Conservation (phyloP, 495 filamentous ascomycete genomes). For the Cairneyella variabilis region DNA sequence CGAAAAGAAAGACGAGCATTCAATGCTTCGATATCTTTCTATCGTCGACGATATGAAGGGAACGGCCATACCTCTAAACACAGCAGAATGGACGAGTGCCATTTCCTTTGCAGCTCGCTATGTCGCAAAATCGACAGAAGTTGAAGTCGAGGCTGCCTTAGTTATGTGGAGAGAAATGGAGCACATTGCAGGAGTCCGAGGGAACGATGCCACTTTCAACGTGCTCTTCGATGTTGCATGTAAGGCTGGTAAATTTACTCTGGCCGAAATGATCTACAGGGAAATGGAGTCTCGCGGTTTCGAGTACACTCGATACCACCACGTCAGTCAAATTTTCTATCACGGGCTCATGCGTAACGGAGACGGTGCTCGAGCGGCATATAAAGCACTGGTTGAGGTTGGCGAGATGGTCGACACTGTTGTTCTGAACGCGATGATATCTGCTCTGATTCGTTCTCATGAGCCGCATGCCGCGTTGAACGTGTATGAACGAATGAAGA, state of each 20-base stretch:
- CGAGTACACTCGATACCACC: slow-evolving; percentile 65
- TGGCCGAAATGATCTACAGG: slow-evolving; percentile 77
- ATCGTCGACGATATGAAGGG: slow-evolving; percentile 79
- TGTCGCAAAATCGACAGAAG: slow-evolving; percentile 54
- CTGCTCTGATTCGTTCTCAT: slow-evolving; percentile 66
- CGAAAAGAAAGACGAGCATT: slow-evolving; percentile 47
- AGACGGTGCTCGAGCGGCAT: slow-evolving; percentile 64
- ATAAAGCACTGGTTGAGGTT: slow-evolving; percentile 68
- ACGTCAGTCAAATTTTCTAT: slow-evolving; percentile 77
- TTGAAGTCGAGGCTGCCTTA: slow-evolving; percentile 68
- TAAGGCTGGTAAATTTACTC: slow-evolving; percentile 73
- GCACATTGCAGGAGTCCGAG: slow-evolving; percentile 55
- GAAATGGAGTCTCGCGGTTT: slow-evolving; percentile 73
- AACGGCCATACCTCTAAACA: slow-evolving; percentile 57
- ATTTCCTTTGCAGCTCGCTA: slow-evolving; percentile 74
- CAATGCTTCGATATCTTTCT: slow-evolving; percentile 77
- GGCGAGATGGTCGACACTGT: slow-evolving; percentile 87
- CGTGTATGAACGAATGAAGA: slow-evolving; percentile 80
- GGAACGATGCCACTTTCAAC: slow-evolving; percentile 76
- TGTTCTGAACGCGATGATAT: slow-evolving; percentile 80
- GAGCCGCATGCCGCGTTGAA: slow-evolving; percentile 70
- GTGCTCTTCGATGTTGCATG: slow-evolving; percentile 86
- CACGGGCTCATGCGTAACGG: slow-evolving; percentile 68
- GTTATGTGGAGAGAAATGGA: slow-evolving; percentile 91
- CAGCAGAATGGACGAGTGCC: slow-evolving; percentile 74